A percentile compares a stretch with the other conserved stretches of the same genome.
Evolutionary conservation across 2,329 filamentous ascomycete species (phyloP).

Genomic region (Lecanoromycetidae sp.): DNA sequence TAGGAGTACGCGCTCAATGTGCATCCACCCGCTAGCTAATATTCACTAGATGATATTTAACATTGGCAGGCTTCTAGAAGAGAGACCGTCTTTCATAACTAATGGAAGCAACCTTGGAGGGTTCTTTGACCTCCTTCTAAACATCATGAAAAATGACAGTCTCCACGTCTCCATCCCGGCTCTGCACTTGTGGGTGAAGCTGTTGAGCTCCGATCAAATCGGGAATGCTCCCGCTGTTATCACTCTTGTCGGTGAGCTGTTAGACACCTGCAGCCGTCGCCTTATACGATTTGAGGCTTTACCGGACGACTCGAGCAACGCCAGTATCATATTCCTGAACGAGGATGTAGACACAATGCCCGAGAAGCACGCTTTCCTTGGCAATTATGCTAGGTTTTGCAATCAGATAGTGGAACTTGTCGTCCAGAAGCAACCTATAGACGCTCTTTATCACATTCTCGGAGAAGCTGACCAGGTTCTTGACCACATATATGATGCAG

Average conservation of each 20-base stretch:
- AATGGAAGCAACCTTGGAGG: constrained; percentile 54
- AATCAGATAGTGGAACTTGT: constrained; percentile 77
- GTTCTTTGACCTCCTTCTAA: constrained; percentile 67
- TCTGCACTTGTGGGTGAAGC: constrained; percentile 75
- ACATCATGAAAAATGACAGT: constrained; percentile 72
- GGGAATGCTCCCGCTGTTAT: constrained; percentile 50
- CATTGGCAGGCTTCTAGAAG: constrained; percentile 70
- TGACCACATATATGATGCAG: constrained; percentile 60
- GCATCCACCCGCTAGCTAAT: constrained; percentile 1
- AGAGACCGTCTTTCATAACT: constrained; percentile 57
- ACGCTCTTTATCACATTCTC: constrained; percentile 82
- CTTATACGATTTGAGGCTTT: constrained; percentile 79
- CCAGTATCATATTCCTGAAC: constrained; percentile 67
- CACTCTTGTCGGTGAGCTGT: constrained; percentile 56
- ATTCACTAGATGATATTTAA: constrained; percentile 62
- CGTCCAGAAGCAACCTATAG: constrained; percentile 66
- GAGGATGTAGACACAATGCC: constrained; percentile 93
- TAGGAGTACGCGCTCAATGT: constrained; percentile 28
- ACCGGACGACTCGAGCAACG: constrained; percentile 67
- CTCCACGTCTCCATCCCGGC: constrained; percentile 88
- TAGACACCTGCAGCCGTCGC: constrained; percentile 72
- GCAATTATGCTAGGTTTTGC: constrained; percentile 89
- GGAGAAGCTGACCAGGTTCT: constrained; percentile 62
- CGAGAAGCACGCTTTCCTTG: constrained; percentile 86
- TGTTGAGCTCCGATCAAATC: constrained; percentile 61